phyloP scores from a whole-genome alignment of 2,329 filamentous ascomycete genomes.

The Calonectria pseudoturangicola region DNA sequence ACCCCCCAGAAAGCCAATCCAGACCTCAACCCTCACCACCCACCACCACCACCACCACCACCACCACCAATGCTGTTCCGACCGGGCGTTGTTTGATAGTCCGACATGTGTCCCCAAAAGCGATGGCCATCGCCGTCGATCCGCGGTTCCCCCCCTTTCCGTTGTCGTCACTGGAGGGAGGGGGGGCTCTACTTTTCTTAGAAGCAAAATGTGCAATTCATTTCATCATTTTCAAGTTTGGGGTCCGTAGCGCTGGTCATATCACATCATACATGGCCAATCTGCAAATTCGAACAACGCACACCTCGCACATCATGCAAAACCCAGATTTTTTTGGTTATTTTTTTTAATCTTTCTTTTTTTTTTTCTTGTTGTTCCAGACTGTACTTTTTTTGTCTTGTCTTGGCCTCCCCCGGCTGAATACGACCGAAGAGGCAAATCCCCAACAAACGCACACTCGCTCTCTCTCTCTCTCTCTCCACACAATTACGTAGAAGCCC shows the following conservation, averaged over 20 bases:
- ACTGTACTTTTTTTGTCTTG: neutral
- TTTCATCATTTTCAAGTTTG: slow-evolving; percentile 47
- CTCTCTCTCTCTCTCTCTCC: neutral
- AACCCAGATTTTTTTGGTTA: neutral
- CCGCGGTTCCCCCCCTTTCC: neutral
- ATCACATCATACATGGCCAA: slow-evolving; percentile 38
- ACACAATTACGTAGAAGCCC: neutral
- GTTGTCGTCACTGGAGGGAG: slow-evolving; percentile 8
- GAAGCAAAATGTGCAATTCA: slow-evolving; percentile 43
- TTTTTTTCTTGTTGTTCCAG: neutral
- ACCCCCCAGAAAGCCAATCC: slow-evolving; percentile 10
- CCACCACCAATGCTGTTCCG: neutral
- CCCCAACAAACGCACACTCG: slow-evolving; percentile 1
- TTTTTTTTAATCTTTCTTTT: neutral
- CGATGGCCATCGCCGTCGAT: slow-evolving; percentile 2
- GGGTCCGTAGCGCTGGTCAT: slow-evolving; percentile 23
- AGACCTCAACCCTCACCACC: neutral
- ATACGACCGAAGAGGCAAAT: slow-evolving; percentile 30
- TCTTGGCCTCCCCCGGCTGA: neutral
- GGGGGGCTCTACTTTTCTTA: slow-evolving; percentile 19
- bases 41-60: neutral
- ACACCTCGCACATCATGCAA: neutral
- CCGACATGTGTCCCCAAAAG: slow-evolving; percentile 1
- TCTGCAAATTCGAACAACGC: neutral
- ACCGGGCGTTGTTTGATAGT: slow-evolving; percentile 22